Evolutionary conservation across 139 green algal species (phyloP).

Genomic region (Penium margaritaceum): DNA sequence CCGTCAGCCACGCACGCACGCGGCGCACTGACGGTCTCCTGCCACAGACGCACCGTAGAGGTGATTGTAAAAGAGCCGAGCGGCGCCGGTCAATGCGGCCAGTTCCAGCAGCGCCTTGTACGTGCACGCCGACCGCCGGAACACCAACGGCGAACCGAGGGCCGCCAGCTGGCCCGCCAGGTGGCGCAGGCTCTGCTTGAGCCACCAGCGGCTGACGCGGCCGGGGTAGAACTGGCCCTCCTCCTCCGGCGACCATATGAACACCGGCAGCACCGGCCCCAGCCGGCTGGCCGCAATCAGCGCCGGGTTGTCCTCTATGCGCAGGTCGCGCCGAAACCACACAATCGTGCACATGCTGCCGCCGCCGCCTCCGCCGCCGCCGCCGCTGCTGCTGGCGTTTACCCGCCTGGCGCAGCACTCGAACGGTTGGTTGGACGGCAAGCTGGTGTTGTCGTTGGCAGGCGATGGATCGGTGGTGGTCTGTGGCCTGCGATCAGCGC

Average conservation of each 20-base stretch:
- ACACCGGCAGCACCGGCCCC: conserved; percentile 62
- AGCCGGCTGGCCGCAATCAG: conserved; percentile 29
- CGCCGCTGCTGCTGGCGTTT: too few species aligned
- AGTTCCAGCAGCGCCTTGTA: conserved; percentile 53
- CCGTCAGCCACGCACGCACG: neutral
- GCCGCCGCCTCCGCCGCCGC: too few species aligned
- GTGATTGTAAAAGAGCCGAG: conserved; percentile 82
- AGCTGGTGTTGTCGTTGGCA: too few species aligned
- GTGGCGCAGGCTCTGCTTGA: conserved; percentile 52
- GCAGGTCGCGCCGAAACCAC: conserved; percentile 35
- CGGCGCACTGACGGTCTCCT: neutral
- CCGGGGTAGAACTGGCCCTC: conserved; percentile 88
- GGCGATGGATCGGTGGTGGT: too few species aligned
- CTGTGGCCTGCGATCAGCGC: too few species aligned
- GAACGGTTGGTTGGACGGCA: too few species aligned
- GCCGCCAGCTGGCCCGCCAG: conserved; percentile 54
- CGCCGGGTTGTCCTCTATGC: conserved; percentile 42
- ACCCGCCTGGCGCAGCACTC: too few species aligned
- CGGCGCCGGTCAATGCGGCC: conserved; percentile 51
- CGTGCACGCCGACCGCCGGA: conserved; percentile 55
- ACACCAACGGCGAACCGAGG: conserved; percentile 65
- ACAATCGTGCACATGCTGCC: conserved; percentile 41
- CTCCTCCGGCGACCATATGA: conserved; percentile 81
- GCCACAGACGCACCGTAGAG: conserved; percentile 60
- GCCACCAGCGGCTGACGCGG: conserved; percentile 36